Evolutionary conservation across 2,329 filamentous ascomycete genomes (phyloP), one percentile per base, ranked within the genome.

Genomic region (Ascomycota sp.): DNA sequence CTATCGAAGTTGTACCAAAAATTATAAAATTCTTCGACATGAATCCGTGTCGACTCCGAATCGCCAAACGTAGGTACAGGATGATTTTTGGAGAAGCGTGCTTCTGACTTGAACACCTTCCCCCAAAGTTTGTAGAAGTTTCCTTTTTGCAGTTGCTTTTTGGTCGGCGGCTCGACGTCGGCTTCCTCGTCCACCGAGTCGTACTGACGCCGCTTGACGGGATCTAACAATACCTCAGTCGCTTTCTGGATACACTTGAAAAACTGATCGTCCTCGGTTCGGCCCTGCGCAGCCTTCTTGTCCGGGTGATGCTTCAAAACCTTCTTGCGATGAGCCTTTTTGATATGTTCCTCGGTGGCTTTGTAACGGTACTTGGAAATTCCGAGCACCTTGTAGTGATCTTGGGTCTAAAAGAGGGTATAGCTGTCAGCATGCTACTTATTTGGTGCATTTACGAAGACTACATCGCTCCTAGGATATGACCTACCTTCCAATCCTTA

Each of bases 181-280:
- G 89, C 89, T 45, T 72, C 74, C 58, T 93, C 84, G 50, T 98
- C 89, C 39, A 95, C 84, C 2, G 82, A 92, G 58, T 98, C 89
- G 60, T 78, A 98, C 60, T 98, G 89, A 38, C 84, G 76, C 40
- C 89, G 80, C 63, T 82, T 91, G 54, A 75, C 66, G 34, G 89
- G 89, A 62, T 98, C 89, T 36, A 82, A 70, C 12, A 98, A 77
- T 34, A 95, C 69, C 50, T 98, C 89, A 47, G 78, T 86, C 37
- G 89, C 89, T 59, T 93, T 93, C 56, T 98, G 91, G 56, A 98
- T 98, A 59, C 91, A 98, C 70, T 98, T 98, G 77, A 98, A 98
- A 68, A 98, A 98, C 56, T 79, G 81, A 57, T 98, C 89, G 58
- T 93, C 86, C 49, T 95, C 84, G 45, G 72, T 69, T 47, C 72